A percentile compares a stretch with the other conserved stretches of the same genome.
These are phyloP conservation scores for Trichoderma semiorbis DNA, from an alignment of 2,329 filamentous ascomycete species.

Conservation along the genomic window DNA sequence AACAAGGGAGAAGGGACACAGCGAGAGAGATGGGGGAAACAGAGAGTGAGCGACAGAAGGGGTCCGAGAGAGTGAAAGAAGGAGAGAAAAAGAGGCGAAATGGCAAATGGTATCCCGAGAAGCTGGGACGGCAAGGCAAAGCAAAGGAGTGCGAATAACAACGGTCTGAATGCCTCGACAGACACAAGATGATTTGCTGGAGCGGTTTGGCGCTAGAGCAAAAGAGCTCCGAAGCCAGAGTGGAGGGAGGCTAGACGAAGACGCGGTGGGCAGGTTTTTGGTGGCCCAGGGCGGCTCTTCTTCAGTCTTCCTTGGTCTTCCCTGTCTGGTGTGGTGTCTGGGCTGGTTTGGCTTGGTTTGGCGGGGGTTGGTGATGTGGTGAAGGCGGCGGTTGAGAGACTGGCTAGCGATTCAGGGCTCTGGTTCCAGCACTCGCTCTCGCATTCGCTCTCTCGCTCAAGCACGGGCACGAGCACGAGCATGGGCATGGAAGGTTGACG, in stretches of 20 bases:
- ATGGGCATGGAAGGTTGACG: not conserved
- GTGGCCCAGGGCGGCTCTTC: not conserved
- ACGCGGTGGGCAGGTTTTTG: slow-evolving; percentile 12
- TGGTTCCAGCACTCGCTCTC: not conserved
- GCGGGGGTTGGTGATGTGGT: not conserved
- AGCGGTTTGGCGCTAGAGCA: slow-evolving; percentile 9
- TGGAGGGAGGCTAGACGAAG: slow-evolving; percentile 8
- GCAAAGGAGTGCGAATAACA: slow-evolving; percentile 11
- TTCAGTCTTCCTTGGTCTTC: not conserved
- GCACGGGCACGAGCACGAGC: not conserved
- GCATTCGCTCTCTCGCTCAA: not conserved
- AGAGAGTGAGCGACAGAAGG: slow-evolving; percentile 1
- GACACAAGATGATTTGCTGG: slow-evolving; percentile 14
- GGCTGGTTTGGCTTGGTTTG: not conserved
- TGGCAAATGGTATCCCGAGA: slow-evolving; percentile 2
- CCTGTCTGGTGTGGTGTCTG: not conserved
- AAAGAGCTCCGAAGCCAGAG: slow-evolving; percentile 3
- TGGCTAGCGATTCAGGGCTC: not conserved
- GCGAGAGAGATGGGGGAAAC: not conserved
- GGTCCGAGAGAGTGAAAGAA: not conserved
- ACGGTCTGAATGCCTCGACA: not conserved
- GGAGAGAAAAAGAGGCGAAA: not conserved
- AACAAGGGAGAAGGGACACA: not conserved
- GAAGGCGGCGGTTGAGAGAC: too few species aligned
- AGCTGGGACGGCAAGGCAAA: not conserved